Percentiles rank a stretch among this genome's conserved stretches.
Evolutionary conservation across 2,329 filamentous ascomycete genomes (phyloP).

Genomic region (Hypoxylon sp.): DNA sequence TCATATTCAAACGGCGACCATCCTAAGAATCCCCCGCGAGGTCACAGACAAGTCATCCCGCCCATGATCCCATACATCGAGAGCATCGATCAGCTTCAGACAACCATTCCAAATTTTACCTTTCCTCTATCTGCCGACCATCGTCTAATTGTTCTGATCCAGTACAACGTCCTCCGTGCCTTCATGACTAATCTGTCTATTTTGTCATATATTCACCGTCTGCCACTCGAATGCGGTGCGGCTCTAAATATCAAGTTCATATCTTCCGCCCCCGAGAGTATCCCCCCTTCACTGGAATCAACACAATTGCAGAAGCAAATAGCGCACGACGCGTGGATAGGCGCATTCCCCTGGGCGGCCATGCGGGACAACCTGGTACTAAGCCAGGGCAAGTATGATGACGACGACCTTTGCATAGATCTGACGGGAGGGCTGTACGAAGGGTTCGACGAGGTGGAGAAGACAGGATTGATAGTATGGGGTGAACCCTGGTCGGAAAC

Average conservation of each 20-base stretch:
- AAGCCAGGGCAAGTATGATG: conserved; percentile 42
- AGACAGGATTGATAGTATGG: conserved; percentile 58
- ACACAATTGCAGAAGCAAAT: conserved; percentile 49
- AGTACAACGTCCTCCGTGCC: conserved; percentile 48
- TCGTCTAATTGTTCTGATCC: conserved; percentile 47
- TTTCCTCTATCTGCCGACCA: conserved; percentile 50
- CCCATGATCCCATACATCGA: conserved; percentile 46
- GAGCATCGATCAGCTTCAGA: conserved; percentile 5
- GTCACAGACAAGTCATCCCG: conserved; percentile 26
- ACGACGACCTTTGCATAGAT: conserved; percentile 53
- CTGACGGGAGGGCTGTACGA: conserved; percentile 52
- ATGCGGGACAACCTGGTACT: conserved; percentile 54
- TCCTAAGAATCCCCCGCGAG: neutral
- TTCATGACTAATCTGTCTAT: conserved; percentile 49
- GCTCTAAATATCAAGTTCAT: conserved; percentile 43
- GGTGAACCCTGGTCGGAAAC: conserved; percentile 55
- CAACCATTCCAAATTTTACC: conserved; percentile 29
- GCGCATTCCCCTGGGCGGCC: conserved; percentile 47
- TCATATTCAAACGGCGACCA: neutral
- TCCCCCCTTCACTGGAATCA: conserved; percentile 47
- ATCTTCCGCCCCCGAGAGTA: conserved; percentile 35
- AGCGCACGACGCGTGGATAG: conserved; percentile 53
- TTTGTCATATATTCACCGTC: conserved; percentile 43
- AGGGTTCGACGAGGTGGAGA: conserved; percentile 49
- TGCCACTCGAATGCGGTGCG: conserved; percentile 48